phyloP scores from a whole-genome alignment of 2,329 filamentous ascomycete species.

The Fusarium abutilonis region DNA sequence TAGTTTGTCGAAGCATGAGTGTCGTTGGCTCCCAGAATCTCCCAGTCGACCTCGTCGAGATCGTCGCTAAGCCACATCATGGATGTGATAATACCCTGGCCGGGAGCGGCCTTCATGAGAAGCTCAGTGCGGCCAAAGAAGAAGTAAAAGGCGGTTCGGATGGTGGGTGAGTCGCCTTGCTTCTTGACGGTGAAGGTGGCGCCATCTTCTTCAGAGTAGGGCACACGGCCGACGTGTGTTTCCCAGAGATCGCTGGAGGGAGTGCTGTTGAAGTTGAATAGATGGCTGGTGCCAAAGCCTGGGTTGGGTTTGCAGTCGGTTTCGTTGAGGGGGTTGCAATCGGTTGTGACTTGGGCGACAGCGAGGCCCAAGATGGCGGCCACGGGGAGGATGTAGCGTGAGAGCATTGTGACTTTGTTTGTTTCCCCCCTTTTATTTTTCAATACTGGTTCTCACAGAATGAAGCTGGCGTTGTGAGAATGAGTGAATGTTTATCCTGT shows the following conservation, averaged over 20 bases:
- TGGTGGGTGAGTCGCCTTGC: conserved; percentile 79
- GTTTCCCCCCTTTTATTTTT: neutral
- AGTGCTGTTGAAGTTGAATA: conserved; percentile 71
- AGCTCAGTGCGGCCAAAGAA: conserved; percentile 86
- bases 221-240: conserved; percentile 71
- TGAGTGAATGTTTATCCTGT: conserved; percentile 19
- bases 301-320: conserved; percentile 74
- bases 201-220: conserved; percentile 69
- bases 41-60: conserved; percentile 89
- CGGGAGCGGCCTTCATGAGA: conserved; percentile 77
- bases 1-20: conserved; percentile 76
- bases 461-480: neutral
- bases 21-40: conserved; percentile 76
- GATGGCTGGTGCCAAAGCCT: conserved; percentile 72
- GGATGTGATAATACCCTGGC: conserved; percentile 80
- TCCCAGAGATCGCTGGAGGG: conserved; percentile 72
- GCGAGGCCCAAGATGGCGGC: conserved; percentile 58
- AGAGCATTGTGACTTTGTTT: conserved; percentile 40
- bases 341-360: conserved; percentile 77
- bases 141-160: conserved; percentile 83
- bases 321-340: conserved; percentile 79
- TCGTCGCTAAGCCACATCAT: conserved; percentile 87
- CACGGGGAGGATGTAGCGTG: conserved; percentile 44
- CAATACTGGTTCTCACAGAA: neutral
- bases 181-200: conserved; percentile 77